Base-by-base conservation (phyloP, 129 eudicot genomes). In the Oenanthe sinensis region DNA sequence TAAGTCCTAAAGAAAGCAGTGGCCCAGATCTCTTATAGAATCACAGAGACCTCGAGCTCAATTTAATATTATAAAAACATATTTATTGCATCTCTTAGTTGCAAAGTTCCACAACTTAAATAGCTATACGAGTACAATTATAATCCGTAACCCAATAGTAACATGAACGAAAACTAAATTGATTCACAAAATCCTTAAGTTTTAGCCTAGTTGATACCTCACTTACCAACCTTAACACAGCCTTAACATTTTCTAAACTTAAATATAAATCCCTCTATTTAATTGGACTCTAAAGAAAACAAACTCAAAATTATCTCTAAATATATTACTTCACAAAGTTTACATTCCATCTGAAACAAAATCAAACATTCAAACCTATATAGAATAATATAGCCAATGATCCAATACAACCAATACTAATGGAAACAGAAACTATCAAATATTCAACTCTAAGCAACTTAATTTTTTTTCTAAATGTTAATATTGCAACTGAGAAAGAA, bases 91-190 rank as follows among this genome's bases (percentile, higher is more conserved):
- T 81, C 85, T 75, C 74, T 78, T 77, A 78, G 82, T 75, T 75
- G 71, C 83, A 40, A 77, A 77, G 60, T 63, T 44, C 44, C 26
- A 42, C 26, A 16, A 75, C 52, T 54, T 65, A 37, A 58, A 79
- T 71, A 75, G 48, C 40, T 77, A 60, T 62, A 63, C 6, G 81
- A 79, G 78, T 79, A 79, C 79, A 48, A 24, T 43, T 72, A 70
- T 39, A 42, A 82, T 84, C 82, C 65, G 84, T 70, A 85, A 44
- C 85, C 82, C 84, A 33, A 33, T 33, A 71, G 74, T 79, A 82
- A 77, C 47, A 74, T 75, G 46, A 80, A 43, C 15, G 45, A 14
- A 22, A 73, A 73, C 55, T 45, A 73, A 39, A 26, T 24, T 3
- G 28, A 45, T 12, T 55, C 30, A 42, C 54, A 45, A 26, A 73